These are phyloP conservation scores for Sarocladiaceae sp. DNA, from an alignment of 2,329 filamentous ascomycete species.

Conservation along the genomic window DNA sequence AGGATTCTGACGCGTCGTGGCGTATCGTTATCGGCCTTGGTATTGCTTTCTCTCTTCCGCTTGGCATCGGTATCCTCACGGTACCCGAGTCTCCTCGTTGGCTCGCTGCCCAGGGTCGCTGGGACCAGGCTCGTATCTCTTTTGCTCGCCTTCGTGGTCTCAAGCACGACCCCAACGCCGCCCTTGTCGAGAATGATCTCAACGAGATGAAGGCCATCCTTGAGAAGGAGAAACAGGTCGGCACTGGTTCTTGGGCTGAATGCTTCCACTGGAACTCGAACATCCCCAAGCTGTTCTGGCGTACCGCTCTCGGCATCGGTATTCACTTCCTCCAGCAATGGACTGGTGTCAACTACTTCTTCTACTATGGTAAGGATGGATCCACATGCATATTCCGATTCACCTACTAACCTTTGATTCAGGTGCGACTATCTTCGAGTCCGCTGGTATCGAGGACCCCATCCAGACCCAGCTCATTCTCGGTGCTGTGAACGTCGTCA, in stretches of 20 bases:
- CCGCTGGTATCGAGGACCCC: constrained; percentile 59
- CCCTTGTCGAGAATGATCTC: constrained; percentile 44
- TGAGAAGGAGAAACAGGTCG: constrained; percentile 36
- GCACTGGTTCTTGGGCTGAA: constrained; percentile 47
- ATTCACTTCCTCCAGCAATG: constrained; percentile 65
- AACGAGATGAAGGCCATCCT: constrained; percentile 44
- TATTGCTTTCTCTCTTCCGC: constrained; percentile 44
- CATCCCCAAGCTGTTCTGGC: constrained; percentile 54
- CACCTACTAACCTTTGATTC: not conserved
- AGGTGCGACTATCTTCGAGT: constrained; percentile 56
- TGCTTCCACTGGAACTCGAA: constrained; percentile 51
- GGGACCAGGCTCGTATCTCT: constrained; percentile 42
- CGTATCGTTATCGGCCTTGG: constrained; percentile 54
- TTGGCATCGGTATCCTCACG: constrained; percentile 45
- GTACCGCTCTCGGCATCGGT: constrained; percentile 55
- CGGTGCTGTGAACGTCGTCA: constrained; percentile 59
- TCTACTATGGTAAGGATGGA: constrained; percentile 46
- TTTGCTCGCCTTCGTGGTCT: constrained; percentile 47
- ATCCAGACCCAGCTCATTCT: constrained; percentile 64
- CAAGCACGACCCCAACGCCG: constrained; percentile 37
- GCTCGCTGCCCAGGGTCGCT: constrained; percentile 40
- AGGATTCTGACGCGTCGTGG: constrained; percentile 45
- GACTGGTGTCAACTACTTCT: constrained; percentile 51
- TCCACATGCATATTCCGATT: not conserved
- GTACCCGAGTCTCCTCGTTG: constrained; percentile 54